Base-by-base conservation (phyloP, 1,139 yeast species). In the Saccharomyces hybrid region DNA sequence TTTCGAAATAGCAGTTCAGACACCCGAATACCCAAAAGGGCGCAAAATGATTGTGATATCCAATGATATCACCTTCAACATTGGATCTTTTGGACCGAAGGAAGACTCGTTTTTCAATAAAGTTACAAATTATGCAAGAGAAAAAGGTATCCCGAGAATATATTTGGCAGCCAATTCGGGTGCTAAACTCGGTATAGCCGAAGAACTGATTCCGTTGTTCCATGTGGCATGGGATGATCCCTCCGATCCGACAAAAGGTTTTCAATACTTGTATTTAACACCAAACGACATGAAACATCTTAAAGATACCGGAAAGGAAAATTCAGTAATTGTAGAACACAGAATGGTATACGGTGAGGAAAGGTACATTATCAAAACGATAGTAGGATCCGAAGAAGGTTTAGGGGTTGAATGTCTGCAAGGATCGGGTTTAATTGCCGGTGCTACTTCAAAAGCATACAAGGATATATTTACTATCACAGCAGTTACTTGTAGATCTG, bases 31-130 rank as follows among this genome's bases (percentile, higher is more conserved):
- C 72, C 98, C 99, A 61, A 82, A 87, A 64, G 99, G 99, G 57
- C 93, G 99, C 76, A 88, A 87, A 73, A 82, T 93, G 66, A 80
- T 91, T 57, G 80, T 93, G 64, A 87, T 93, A 71, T 98, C 99
- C 52, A 93, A 93, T 69, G 99, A 93, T 72, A 93, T 93, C 66
- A 93, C 99, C 47, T 93, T 80, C 77, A 91, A 89, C 82, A 93
- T 93, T 74, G 99, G 99, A 72, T 93, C 99, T 1, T 93, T 93
- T 66, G 99, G 99, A 64, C 99, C 99, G n/a, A 85, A 82, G 64
- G 99, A 93, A 76, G 99, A 93, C 73, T 77, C 75, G 56, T 93
- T 84, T 76, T 93, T 93, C 79, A 81, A 88, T 77, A 84, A 85
- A 70, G 96, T 95, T 63, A 93, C 99, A 48, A 95, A 89, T 65